These are phyloP conservation scores for Erodium texanum DNA, from an alignment of 441 rosid genomes.

Conservation along the genomic window DNA sequence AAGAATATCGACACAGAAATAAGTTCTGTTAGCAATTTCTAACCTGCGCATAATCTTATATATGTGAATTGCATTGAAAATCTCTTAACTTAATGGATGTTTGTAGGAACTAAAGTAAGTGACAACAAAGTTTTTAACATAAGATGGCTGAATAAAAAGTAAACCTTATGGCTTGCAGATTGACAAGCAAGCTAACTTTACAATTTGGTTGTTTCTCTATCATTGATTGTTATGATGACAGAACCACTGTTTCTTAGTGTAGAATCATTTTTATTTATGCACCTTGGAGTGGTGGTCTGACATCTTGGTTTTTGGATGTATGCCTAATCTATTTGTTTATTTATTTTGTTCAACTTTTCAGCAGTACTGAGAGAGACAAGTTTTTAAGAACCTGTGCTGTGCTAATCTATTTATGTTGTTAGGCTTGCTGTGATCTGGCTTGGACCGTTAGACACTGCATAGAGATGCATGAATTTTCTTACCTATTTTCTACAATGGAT, in stretches of 20 bases:
- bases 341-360: not conserved
- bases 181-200: not conserved
- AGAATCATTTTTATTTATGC: not conserved
- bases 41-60: not conserved
- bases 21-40: not conserved
- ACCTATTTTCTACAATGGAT: not conserved
- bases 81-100: not conserved
- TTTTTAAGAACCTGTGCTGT: no score
- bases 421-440: not conserved
- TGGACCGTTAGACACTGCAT: not conserved
- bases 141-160: not conserved
- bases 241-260: not conserved
- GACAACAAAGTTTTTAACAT: not conserved
- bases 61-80: not conserved
- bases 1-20: not conserved
- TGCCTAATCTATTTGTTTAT: not conserved
- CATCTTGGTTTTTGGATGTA: not conserved
- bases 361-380: not conserved
- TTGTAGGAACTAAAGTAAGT: not conserved
- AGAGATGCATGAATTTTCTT: not conserved
- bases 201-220: conserved; percentile 3
- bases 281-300: not conserved
- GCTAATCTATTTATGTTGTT: no score
- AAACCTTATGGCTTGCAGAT: not conserved
- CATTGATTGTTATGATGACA: not conserved